Conservation (phyloP, 306 rosid genomes). For the barrel medic (Medicago truncatula) region DNA sequence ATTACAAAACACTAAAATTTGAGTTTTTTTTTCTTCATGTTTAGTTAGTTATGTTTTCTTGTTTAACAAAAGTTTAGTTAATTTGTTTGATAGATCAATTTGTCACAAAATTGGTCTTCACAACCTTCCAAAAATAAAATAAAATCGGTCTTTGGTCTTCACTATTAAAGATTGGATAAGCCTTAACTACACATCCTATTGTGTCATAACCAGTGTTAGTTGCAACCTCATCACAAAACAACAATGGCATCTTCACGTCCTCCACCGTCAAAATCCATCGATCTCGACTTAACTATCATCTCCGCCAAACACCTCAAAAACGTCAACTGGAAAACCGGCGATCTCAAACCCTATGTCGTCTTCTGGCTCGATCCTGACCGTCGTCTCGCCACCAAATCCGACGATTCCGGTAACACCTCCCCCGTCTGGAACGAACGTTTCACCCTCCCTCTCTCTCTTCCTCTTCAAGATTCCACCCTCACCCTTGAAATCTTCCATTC, state of each 20-base stretch:
- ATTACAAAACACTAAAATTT: no score
- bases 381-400: slow-evolving; percentile 87
- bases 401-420: slow-evolving; percentile 71
- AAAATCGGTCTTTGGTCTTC: no score
- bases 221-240: no score
- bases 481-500: slow-evolving; percentile 88
- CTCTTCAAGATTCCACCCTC: slow-evolving; percentile 65
- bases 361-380: slow-evolving; percentile 86
- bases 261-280: slow-evolving; percentile 67
- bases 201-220: no score
- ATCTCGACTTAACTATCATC: slow-evolving; percentile 79
- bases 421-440: slow-evolving; percentile 95
- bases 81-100: no score
- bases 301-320: slow-evolving; percentile 90
- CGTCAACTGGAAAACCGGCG: slow-evolving; percentile 87
- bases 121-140: no score
- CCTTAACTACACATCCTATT: no score
- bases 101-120: no score
- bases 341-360: slow-evolving; percentile 83
- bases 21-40: no score
- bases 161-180: no score
- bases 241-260: slow-evolving; percentile 76
- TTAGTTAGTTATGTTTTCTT: no score
- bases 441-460: slow-evolving; percentile 62
- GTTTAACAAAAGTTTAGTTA: no score